phyloP scores from a whole-genome alignment of 768 basidiomycete genomes.

The Termitomyces sp. region DNA sequence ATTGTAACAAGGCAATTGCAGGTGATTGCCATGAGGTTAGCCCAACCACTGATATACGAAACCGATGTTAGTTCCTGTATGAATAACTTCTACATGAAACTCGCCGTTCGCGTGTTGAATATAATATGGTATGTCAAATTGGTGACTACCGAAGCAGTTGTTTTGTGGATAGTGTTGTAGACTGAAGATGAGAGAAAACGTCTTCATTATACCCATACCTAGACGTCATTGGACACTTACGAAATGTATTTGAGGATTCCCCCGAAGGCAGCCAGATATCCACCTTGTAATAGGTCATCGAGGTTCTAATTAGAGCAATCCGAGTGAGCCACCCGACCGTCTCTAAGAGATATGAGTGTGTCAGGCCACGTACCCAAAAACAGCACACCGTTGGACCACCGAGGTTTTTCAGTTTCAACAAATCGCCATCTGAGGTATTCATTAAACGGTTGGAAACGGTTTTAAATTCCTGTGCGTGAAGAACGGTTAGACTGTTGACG shows the following conservation, averaged over 20 bases:
- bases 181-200: constrained; percentile 16
- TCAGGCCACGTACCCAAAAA: constrained; percentile 40
- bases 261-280: constrained; percentile 32
- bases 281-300: constrained; percentile 36
- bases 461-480: constrained; percentile 34
- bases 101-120: constrained; percentile 43
- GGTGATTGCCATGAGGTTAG: constrained; percentile 42
- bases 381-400: constrained; percentile 54
- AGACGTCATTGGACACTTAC: constrained; percentile 22
- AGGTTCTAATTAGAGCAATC: constrained; percentile 36
- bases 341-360: too few species aligned
- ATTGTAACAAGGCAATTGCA: constrained; percentile 33
- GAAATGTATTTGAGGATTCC: constrained; percentile 45
- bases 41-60: constrained; percentile 25
- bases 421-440: constrained; percentile 34
- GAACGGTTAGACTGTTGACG: background rate
- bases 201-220: background rate
- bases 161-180: constrained; percentile 54
- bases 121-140: constrained; percentile 40
- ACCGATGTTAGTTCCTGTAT: background rate
- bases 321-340: too few species aligned
- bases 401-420: constrained; percentile 33
- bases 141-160: constrained; percentile 34
- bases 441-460: constrained; percentile 30
- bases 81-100: constrained; percentile 1